phyloP scores from a whole-genome alignment of 352 stramenopile genomes.

The Globisporangium acanthophoron region DNA sequence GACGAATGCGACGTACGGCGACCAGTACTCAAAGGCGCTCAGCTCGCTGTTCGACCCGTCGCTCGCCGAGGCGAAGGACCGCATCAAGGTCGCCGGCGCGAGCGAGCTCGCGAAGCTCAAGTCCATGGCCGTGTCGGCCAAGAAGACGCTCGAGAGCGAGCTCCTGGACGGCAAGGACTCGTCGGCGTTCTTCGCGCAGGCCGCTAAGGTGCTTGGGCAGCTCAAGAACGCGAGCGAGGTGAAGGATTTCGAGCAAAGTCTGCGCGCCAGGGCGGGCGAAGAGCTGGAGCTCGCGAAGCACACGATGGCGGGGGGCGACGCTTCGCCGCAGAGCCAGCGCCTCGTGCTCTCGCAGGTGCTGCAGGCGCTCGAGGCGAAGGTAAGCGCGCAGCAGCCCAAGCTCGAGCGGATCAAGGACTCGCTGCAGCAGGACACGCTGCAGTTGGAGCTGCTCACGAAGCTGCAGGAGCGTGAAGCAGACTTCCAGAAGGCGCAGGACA shows the following conservation, averaged over 20 bases:
- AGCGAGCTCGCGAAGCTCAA: constrained; percentile 58
- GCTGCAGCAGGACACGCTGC: constrained; percentile 34
- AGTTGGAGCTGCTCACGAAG: constrained; percentile 37
- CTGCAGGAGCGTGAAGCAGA: constrained; percentile 59
- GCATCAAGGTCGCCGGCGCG: constrained; percentile 38
- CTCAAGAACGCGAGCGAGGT: constrained; percentile 60
- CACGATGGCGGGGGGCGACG: constrained; percentile 17
- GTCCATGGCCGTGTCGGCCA: constrained; percentile 39
- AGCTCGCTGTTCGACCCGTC: constrained; percentile 57
- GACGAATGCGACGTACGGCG: constrained; percentile 59
- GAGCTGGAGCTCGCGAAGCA: constrained; percentile 36
- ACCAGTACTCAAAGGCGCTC: constrained; percentile 59
- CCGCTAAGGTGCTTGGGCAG: constrained; percentile 44
- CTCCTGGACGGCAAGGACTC: constrained; percentile 59
- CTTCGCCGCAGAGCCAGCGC: constrained; percentile 23
- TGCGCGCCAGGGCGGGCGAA: constrained; percentile 36
- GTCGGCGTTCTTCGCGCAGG: constrained; percentile 59
- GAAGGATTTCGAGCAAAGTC: constrained; percentile 34
- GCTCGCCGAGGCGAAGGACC: constrained; percentile 46
- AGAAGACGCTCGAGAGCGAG: constrained; percentile 57
- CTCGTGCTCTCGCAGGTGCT: constrained; percentile 65
- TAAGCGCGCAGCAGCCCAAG: constrained; percentile 35
- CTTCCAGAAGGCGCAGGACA: constrained; percentile 51
- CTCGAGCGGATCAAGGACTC: constrained; percentile 34
- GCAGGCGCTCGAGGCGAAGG: constrained; percentile 45